Evolutionary conservation across 2,329 filamentous ascomycete genomes (phyloP), one percentile per base, ranked within the genome.

Genomic region (Diaporthe sp.): DNA sequence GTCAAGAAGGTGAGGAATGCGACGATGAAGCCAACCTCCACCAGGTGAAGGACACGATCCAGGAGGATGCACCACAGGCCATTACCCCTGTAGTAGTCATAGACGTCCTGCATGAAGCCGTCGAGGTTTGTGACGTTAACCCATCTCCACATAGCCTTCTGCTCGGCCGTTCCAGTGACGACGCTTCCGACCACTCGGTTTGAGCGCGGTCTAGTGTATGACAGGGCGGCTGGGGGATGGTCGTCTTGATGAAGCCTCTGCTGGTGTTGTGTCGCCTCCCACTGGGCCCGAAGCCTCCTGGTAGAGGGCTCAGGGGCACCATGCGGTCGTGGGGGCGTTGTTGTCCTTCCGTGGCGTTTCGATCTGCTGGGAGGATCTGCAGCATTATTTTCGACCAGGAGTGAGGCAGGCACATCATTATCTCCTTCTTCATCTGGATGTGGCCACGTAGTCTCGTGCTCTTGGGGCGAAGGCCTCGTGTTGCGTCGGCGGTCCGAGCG

Each of bases 101-200:
- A 98, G 4, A 98, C 94, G 77, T 91, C 94, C 73, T 91, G 90
- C 81, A 98, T 92, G 82, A 98, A 98, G 80, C 92, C 93, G 84
- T 98, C 96, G 72, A 98, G 87, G 81, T 98, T 97, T 51, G 94
- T 92, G 75, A 97, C 94, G 81, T 98, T 98, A 73, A 94, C 94
- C 94, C 96, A 98, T 84, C 94, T 91, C 93, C 95, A 98, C 87
- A 98, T 91, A 4, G 96, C 95, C 83, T 93, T 94, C 81, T 96
- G 94, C 83, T 92, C 92, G 17, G 86, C 85, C 71, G 82, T 84
- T 13, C 83, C 84, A 1, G 82, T 77, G 28, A 83, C 74, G 22
- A 80, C 74, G 10, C 74, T 78, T 9, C 60, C 79, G 77, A 80
- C 80, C 75, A 79, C 79, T 51, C 53, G 83, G n/a, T 34, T 83